These are phyloP conservation scores for Xerocomus tenax DNA, from an alignment of 1,284 basidiomycete species.

Conservation along the genomic window DNA sequence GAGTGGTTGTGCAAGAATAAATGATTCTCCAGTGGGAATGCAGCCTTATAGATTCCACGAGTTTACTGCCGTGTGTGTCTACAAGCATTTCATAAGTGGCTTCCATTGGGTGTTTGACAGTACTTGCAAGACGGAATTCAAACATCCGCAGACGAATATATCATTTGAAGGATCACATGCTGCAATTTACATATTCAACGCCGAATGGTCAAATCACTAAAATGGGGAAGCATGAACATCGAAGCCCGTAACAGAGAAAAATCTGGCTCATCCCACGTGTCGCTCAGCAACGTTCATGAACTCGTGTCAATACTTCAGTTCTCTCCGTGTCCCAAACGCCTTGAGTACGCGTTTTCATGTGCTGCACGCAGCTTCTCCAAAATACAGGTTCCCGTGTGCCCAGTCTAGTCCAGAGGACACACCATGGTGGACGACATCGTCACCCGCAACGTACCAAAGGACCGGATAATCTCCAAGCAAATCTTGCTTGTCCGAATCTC, in stretches of 20 bases:
- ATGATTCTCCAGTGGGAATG: constrained; percentile 2
- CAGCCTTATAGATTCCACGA: no score
- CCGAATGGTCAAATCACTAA: not conserved
- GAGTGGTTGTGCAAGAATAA: constrained; percentile 28
- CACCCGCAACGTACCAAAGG: constrained; percentile 10
- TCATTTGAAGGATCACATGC: not conserved
- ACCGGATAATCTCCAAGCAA: constrained; percentile 20
- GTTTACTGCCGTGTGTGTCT: no score
- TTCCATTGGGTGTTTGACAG: no score
- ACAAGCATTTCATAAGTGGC: no score
- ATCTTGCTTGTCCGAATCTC: constrained; percentile 22
- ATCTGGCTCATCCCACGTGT: not conserved
- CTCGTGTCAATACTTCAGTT: not conserved
- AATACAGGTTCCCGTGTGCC: not conserved
- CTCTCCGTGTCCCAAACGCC: not conserved
- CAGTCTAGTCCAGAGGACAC: no score
- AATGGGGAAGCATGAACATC: not conserved
- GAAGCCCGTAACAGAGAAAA: not conserved
- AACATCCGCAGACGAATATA: not conserved
- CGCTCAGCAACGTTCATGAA: not conserved
- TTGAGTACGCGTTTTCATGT: not conserved
- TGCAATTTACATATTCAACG: not conserved
- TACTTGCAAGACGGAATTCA: not conserved
- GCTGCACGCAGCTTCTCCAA: not conserved
- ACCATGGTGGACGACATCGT: no score